Evolutionary conservation across 352 stramenopile genomes (phyloP).

Genomic region (Phytophthora hybrid): DNA sequence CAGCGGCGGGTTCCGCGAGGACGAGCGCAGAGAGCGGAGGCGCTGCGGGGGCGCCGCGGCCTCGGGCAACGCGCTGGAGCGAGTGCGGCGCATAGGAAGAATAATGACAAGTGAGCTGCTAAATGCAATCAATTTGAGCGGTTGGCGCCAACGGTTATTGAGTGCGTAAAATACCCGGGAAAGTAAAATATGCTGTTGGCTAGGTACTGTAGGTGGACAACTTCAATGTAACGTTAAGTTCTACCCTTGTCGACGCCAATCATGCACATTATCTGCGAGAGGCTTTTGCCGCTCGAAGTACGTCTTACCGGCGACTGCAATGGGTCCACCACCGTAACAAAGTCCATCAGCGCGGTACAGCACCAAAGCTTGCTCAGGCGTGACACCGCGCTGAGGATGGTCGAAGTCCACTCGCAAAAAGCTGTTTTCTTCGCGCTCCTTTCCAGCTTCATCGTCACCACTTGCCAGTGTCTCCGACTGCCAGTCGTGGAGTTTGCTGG

Average conservation of each 20-base stretch:
- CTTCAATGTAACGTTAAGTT: too few relatives aligned
- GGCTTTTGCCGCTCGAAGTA: slow-evolving; percentile 75
- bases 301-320: slow-evolving; percentile 64
- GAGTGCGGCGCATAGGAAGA: slow-evolving; percentile 35
- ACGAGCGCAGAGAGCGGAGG: slow-evolving; percentile 32
- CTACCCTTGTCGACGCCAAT: slow-evolving; percentile 55
- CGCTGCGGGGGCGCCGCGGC: slow-evolving; percentile 23
- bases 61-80: slow-evolving; percentile 24
- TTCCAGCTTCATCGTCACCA: slow-evolving; percentile 11
- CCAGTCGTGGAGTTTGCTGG: slow-evolving; percentile 69
- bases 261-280: slow-evolving; percentile 52
- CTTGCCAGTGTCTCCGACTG: slow-evolving; percentile 17
- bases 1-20: slow-evolving; percentile 20
- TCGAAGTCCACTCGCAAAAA: slow-evolving; percentile 86
- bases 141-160: not conserved
- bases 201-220: not conserved
- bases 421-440: slow-evolving; percentile 4
- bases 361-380: slow-evolving; percentile 87
- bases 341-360: slow-evolving; percentile 84
- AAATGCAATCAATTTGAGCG: not conserved
- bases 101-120: not conserved
- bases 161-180: not conserved
- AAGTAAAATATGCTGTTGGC: not conserved
- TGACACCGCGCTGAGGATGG: slow-evolving; percentile 81
- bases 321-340: slow-evolving; percentile 83